phyloP scores from a whole-genome alignment of 78 protist species.

The Trichosphaerium sp. region DNA sequence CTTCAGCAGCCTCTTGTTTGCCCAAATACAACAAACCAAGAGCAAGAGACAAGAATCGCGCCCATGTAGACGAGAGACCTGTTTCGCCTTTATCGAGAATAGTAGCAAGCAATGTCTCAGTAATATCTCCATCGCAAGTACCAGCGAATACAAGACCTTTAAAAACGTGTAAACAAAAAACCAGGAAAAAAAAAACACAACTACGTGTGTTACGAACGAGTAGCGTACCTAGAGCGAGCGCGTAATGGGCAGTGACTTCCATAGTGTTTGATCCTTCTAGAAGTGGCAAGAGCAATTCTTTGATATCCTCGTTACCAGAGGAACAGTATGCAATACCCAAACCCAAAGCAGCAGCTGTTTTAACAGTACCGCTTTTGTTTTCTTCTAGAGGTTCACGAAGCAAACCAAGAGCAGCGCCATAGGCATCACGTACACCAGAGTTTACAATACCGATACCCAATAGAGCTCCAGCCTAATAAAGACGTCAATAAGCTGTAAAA shows the following conservation, averaged over 20 bases:
- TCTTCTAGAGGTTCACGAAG: conserved; percentile 33
- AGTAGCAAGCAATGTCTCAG: conserved; percentile 33
- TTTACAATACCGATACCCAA: conserved; percentile 80
- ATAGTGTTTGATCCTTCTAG: conserved; percentile 55
- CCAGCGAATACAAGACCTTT: conserved; percentile 82
- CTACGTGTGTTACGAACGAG: too few relatives aligned
- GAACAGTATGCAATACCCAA: conserved; percentile 78
- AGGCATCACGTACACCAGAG: conserved; percentile 65
- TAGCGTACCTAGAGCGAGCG: conserved; percentile 86
- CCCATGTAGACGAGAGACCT: not conserved
- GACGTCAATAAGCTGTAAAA: too few relatives aligned
- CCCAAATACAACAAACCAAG: conserved; percentile 71
- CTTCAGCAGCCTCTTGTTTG: conserved; percentile 62
- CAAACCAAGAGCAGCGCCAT: conserved; percentile 84
- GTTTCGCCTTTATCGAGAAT: conserved; percentile 34
- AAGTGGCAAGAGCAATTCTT: conserved; percentile 20
- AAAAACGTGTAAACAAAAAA: too few relatives aligned
- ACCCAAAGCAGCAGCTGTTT: conserved; percentile 34
- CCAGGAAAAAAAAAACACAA: too few relatives aligned
- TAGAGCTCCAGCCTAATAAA: conserved; percentile 81
- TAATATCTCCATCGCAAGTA: conserved; percentile 56
- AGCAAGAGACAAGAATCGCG: conserved; percentile 55
- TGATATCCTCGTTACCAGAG: conserved; percentile 35
- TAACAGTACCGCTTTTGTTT: not conserved
- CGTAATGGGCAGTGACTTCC: conserved; percentile 68